A percentile compares a stretch with the other conserved stretches of the same genome.
phyloP scores from a whole-genome alignment of 1,284 basidiomycete genomes.

The Bondarzewia mesenterica region DNA sequence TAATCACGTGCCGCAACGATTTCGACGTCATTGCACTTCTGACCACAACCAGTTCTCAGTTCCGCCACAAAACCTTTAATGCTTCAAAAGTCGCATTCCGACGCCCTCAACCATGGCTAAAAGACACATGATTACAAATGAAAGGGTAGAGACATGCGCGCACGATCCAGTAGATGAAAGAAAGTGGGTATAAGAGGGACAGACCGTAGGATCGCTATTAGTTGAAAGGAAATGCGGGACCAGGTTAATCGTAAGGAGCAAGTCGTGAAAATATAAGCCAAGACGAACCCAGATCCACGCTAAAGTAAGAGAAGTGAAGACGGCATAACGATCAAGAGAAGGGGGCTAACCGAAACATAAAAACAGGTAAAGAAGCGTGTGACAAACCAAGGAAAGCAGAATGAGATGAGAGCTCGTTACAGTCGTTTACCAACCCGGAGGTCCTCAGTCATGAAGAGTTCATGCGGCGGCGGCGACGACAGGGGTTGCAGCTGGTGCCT shows the following conservation, averaged over 20 bases:
- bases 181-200: constrained; percentile 37
- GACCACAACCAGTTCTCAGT: too few relatives aligned
- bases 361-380: constrained; percentile 18
- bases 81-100: constrained; percentile 1
- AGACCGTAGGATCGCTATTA: constrained; percentile 25
- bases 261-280: constrained; percentile 31
- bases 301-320: constrained; percentile 37
- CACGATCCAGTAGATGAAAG: constrained; percentile 43
- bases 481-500: constrained; percentile 24
- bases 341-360: constrained; percentile 1
- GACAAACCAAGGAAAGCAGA: constrained; percentile 27
- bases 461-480: constrained; percentile 54
- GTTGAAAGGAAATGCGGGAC: constrained; percentile 28
- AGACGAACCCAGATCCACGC: constrained; percentile 49
- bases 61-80: too few relatives aligned
- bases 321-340: constrained; percentile 21
- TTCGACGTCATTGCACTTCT: too few relatives aligned
- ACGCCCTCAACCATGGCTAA: constrained; percentile 2
- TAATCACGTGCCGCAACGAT: not conserved
- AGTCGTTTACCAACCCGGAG: constrained; percentile 32
- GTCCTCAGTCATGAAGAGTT: constrained; percentile 19
- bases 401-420: constrained; percentile 38
- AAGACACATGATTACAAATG: constrained; percentile 47
- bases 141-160: constrained; percentile 46
- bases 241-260: constrained; percentile 46